Base-by-base conservation (phyloP, 352 stramenopile genomes). In the Globisporangium middletonii region DNA sequence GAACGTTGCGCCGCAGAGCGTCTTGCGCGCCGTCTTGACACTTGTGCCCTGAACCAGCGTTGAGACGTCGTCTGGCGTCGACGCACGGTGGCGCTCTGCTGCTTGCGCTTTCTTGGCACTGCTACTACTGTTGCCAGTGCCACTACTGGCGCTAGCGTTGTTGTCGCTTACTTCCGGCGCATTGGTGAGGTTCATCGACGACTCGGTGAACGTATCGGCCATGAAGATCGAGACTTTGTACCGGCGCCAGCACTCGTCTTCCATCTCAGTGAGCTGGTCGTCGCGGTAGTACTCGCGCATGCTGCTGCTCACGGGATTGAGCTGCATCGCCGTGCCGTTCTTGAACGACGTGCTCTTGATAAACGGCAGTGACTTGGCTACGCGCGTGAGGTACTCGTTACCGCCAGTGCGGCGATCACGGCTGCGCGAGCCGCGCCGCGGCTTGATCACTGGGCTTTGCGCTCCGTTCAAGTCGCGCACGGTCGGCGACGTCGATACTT, bases 211-310 rank as follows among this genome's bases (percentile, higher is more conserved):
- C 2, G 65, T 59, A 18, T 78, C 74, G 0, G 73, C 71, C 68
- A 87, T 77, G 27, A 86, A 65, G 47, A 89, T 64, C 4, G 79
- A 85, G 2, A 85, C 73, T 38, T 86, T 86, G 64, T 89, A 87
- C 33, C 79, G 64, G 15, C 77, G 79, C 79, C 79, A 89, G 46
- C 79, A 89, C 52, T 89, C 79, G 2, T 86, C 73, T 56, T 88
- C 79, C 75, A 89, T 87, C 49, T 84, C 72, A 2, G 41, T 57
- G 0, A 87, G 54, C 41, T 87, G 71, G 0, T 71, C 68, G 11
- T 75, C 55, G 9, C 58, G 61, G 52, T 86, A 85, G 48, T 77
- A 73, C 38, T 75, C 75, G 13, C 76, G 76, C 63, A 83, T 73
- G 44, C 69, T 78, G 8, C 52, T 53, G 44, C 69, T 73, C 23